Conservation (phyloP, 257 asterid species). For the Nemophila menziesii region DNA sequence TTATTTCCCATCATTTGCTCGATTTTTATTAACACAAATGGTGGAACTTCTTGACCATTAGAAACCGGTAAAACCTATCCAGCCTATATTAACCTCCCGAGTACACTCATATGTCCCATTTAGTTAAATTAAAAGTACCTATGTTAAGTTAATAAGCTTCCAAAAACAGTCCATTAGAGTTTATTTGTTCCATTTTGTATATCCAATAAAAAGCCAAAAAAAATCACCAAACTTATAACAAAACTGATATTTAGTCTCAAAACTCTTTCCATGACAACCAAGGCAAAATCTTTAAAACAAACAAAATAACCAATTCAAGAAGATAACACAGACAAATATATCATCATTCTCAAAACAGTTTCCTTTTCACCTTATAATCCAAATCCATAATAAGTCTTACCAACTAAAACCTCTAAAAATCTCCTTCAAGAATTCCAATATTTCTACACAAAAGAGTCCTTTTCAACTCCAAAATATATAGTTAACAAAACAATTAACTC, state of each 20-base stretch:
- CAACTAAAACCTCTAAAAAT: background rate
- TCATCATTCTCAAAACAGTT: background rate
- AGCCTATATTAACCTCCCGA: no score
- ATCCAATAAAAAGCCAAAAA: no score
- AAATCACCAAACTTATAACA: no score
- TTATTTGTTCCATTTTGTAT: no score
- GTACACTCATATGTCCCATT: no score
- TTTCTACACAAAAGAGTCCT: constrained; percentile 15
- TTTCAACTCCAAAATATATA: constrained; percentile 12
- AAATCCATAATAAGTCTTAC: background rate
- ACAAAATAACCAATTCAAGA: background rate
- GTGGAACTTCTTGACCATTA: no score
- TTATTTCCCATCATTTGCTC: no score
- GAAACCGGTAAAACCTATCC: no score
- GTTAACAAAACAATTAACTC: constrained; percentile 15
- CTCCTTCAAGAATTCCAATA: background rate
- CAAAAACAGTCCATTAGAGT: no score
- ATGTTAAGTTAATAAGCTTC: no score
- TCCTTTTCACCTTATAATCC: background rate
- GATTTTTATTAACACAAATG: no score
- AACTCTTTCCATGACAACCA: background rate
- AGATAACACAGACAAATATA: background rate
- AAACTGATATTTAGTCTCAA: background rate
- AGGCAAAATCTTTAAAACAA: background rate
- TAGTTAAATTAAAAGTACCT: no score